Evolutionary conservation across 192 early-diverging fungal species (phyloP).

Genomic region (Bifiguratus adelaidae): DNA sequence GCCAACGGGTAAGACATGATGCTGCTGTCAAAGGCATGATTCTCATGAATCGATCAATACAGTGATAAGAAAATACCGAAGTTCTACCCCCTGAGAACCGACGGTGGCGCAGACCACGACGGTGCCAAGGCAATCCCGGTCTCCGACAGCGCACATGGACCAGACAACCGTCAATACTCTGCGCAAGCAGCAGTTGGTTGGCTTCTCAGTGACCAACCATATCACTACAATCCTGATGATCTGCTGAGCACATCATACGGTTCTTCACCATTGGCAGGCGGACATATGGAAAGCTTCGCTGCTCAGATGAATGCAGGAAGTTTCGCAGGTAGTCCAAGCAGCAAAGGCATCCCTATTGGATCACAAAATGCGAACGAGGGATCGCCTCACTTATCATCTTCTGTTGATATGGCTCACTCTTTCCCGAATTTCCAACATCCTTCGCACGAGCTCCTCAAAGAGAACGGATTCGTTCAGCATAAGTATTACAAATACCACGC

Average conservation of each 20-base stretch:
- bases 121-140: no score
- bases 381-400: slow-evolving; percentile 29
- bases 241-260: slow-evolving; percentile 28
- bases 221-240: slow-evolving; percentile 42
- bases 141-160: no score
- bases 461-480: slow-evolving; percentile 97
- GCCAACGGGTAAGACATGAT: no score
- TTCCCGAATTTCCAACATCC: slow-evolving; percentile 73
- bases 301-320: no score
- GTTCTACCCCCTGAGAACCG: no score
- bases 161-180: slow-evolving; percentile 53
- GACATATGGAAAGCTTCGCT: no score
- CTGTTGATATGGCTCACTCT: slow-evolving; percentile 43
- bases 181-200: slow-evolving; percentile 66
- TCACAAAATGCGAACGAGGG: slow-evolving; percentile 10
- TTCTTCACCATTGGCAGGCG: slow-evolving; percentile 9
- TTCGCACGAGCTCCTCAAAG: slow-evolving; percentile 83
- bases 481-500: slow-evolving; percentile 93
- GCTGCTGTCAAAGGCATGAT: no score
- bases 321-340: no score
- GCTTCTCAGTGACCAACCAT: slow-evolving; percentile 63
- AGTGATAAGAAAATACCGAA: no score
- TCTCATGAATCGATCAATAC: no score
- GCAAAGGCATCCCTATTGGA: slow-evolving; percentile 20
- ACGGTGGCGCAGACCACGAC: no score